Conservation (phyloP, 805 yeast genomes). For the Crinitomyces ghanaensis region DNA sequence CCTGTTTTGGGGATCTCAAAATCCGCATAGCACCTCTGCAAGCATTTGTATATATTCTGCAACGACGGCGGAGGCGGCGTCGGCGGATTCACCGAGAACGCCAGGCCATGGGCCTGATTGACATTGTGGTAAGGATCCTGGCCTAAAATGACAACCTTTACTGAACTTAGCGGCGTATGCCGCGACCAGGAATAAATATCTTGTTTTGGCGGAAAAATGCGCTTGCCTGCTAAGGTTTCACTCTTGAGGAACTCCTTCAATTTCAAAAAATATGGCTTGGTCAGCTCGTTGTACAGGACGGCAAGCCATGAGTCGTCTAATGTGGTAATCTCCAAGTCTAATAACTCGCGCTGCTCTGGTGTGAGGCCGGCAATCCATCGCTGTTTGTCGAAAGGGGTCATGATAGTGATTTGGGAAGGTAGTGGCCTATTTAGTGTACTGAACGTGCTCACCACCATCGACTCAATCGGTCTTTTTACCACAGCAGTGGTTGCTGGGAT, state of each 20-base stretch:
- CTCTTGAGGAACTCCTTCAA: constrained; percentile 51
- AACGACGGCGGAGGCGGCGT: constrained; percentile 82
- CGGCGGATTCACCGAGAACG: constrained; percentile 82
- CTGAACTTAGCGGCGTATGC: constrained; percentile 61
- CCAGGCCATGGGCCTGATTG: constrained; percentile 94
- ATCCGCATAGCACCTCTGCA: constrained; percentile 55
- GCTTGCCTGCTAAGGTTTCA: constrained; percentile 35
- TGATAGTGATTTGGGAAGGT: too few relatives aligned
- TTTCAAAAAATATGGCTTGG: constrained; percentile 71
- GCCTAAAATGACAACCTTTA: constrained; percentile 75
- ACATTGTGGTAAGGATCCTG: constrained; percentile 94
- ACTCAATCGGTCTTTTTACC: too few relatives aligned
- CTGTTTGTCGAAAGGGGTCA: constrained; percentile 43
- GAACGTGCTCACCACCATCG: too few relatives aligned
- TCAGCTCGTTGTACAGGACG: constrained; percentile 54
- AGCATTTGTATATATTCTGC: constrained; percentile 72
- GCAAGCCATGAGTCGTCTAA: constrained; percentile 73
- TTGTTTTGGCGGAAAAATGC: constrained; percentile 65
- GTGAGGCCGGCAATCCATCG: constrained; percentile 40
- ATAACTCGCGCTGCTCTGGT: constrained; percentile 37
- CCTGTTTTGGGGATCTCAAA: constrained; percentile 57
- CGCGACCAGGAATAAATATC: constrained; percentile 90
- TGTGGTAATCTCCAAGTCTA: constrained; percentile 51
- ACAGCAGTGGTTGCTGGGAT: too few relatives aligned
- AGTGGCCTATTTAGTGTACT: too few relatives aligned